A percentile compares a stretch with the other conserved stretches of the same genome.
These are phyloP conservation scores for Garcileccinum viscosum DNA, from an alignment of 1,284 basidiomycete genomes.

Conservation along the genomic window DNA sequence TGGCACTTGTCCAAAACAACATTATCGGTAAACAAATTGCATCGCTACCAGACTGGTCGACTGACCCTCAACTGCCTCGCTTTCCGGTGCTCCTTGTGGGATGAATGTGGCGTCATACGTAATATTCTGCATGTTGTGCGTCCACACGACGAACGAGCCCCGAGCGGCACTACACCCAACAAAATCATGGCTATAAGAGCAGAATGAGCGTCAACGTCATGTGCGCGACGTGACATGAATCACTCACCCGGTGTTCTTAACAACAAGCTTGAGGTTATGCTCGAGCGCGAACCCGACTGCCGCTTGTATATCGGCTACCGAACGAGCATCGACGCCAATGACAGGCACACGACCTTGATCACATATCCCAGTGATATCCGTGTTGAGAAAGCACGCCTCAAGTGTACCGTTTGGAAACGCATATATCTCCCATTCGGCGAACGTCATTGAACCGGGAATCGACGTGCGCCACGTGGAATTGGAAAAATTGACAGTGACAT, in stretches of 20 bases:
- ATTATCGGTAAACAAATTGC: too few species aligned
- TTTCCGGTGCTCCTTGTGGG: conserved; percentile 35
- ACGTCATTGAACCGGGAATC: conserved; percentile 48
- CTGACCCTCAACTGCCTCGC: conserved; percentile 25
- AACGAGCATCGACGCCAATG: conserved; percentile 36
- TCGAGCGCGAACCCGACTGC: conserved; percentile 36
- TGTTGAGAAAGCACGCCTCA: conserved; percentile 33
- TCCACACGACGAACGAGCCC: conserved; percentile 48
- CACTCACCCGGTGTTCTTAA: conserved; percentile 63
- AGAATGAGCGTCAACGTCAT: too few species aligned
- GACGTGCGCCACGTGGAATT: conserved; percentile 50
- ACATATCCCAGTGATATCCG: conserved; percentile 16
- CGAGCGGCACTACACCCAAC: conserved; percentile 46
- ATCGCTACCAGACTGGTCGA: too few species aligned
- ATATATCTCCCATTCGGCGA: too few species aligned
- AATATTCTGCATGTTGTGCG: conserved; percentile 45
- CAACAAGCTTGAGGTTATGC: conserved; percentile 49
- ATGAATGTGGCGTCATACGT: conserved; percentile 39
- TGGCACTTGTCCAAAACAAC: too few species aligned
- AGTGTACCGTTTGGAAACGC: too few species aligned
- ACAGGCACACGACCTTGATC: conserved; percentile 24
- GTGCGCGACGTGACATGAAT: too few species aligned
- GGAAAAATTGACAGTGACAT: too few species aligned
- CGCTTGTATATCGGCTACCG: conserved; percentile 45
- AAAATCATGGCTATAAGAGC: conserved; percentile 47